Conservation (phyloP, 2,329 filamentous ascomycete genomes). For the Colletotrichum sp. region DNA sequence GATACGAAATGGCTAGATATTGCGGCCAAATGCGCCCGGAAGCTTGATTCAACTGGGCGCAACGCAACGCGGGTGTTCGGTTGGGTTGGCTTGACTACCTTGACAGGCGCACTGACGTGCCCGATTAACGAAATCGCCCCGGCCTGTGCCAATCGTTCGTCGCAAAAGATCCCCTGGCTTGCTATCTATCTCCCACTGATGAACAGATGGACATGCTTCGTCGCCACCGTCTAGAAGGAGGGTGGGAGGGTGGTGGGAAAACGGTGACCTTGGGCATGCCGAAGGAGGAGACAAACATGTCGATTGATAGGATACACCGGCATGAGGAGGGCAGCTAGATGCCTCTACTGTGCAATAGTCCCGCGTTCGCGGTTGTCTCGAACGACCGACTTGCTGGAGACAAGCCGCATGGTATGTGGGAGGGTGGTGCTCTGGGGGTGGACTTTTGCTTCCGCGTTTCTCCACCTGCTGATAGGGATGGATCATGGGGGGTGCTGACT, state of each 20-base stretch:
- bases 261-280: background rate
- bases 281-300: background rate
- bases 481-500: background rate
- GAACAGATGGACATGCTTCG: background rate
- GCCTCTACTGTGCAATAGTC: background rate
- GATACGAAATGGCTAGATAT: constrained; percentile 3
- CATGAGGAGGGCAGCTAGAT: background rate
- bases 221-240: constrained; percentile 9
- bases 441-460: background rate
- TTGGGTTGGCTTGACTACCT: background rate
- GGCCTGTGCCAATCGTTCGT: background rate
- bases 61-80: background rate
- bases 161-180: background rate
- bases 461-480: constrained; percentile 11
- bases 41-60: background rate
- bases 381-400: background rate
- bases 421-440: background rate
- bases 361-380: too few species aligned
- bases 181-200: background rate
- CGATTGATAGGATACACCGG: constrained; percentile 9
- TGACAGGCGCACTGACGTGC: background rate
- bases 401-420: background rate
- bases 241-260: background rate
- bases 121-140: background rate
- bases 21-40: background rate